Evolutionary conservation across 805 yeast species (phyloP).

Genomic region (Candida argentea): DNA sequence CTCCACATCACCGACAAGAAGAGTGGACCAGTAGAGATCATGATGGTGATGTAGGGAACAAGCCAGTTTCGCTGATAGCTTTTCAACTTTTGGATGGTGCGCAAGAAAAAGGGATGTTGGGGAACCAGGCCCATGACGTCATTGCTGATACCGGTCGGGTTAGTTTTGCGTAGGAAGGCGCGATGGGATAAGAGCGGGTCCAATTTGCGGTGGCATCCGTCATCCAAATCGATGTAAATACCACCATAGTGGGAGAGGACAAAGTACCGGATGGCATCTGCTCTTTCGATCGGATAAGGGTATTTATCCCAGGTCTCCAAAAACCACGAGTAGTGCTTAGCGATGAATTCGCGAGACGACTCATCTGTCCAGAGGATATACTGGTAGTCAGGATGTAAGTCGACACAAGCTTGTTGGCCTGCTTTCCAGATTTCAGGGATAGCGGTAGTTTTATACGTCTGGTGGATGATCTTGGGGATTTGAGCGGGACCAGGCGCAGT

Average conservation of each 20-base stretch:
- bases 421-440: constrained; percentile 76
- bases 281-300: constrained; percentile 75
- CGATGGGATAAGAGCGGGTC: constrained; percentile 78
- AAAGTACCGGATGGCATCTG: constrained; percentile 86
- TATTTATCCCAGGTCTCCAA: constrained; percentile 67
- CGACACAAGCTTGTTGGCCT: constrained; percentile 68
- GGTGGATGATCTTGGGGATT: constrained; percentile 88
- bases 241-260: constrained; percentile 81
- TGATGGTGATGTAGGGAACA: constrained; percentile 82
- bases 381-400: constrained; percentile 78
- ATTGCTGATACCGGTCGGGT: constrained; percentile 86
- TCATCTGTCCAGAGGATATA: constrained; percentile 89
- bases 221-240: constrained; percentile 82
- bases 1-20: constrained; percentile 82
- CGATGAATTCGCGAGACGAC: constrained; percentile 67
- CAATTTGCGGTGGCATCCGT: constrained; percentile 68
- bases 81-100: constrained; percentile 54
- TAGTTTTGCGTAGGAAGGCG: constrained; percentile 78
- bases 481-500: constrained; percentile 41
- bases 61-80: constrained; percentile 61
- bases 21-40: constrained; percentile 90
- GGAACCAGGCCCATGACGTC: constrained; percentile 91
- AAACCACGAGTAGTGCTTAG: constrained; percentile 81
- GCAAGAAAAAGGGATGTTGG: constrained; percentile 72
- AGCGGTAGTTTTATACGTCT: constrained; percentile 72